Evolutionary conservation across 306 rosid species (phyloP).

Genomic region (Vigna nakashimae): DNA sequence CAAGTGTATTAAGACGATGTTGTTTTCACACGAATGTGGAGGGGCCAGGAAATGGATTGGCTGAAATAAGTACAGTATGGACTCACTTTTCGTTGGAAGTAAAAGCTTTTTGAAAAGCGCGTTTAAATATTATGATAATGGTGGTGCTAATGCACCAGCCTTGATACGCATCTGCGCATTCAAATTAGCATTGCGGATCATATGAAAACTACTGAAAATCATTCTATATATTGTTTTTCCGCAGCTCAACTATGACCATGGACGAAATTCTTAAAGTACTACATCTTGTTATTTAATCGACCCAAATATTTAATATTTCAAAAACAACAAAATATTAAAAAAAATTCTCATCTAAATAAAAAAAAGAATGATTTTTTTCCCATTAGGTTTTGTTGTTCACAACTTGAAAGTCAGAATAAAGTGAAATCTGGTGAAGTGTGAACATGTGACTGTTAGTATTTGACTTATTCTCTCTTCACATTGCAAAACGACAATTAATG

Average conservation of each 20-base stretch:
- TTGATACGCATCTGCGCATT: not conserved
- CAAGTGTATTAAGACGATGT: not conserved
- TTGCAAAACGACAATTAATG: not conserved
- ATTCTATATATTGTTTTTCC: not conserved
- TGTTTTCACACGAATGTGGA: not conserved
- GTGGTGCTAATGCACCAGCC: not conserved
- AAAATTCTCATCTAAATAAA: not conserved
- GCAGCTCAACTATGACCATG: not conserved
- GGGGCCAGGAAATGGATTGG: slow-evolving; percentile 21
- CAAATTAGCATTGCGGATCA: not conserved
- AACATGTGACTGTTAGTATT: not conserved
- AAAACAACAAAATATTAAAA: not conserved
- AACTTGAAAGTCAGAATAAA: not conserved
- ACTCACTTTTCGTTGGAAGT: not conserved
- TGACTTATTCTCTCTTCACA: slow-evolving; percentile 26
- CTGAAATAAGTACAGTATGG: not conserved
- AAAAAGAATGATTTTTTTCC: not conserved
- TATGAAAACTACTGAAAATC: not conserved
- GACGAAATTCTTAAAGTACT: not conserved
- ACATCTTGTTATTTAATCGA: not conserved
- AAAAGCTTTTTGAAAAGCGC: not conserved
- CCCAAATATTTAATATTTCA: too few relatives aligned
- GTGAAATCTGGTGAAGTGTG: slow-evolving; percentile 13
- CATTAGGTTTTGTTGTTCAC: not conserved
- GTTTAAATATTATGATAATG: not conserved